Percentiles rank a stretch among this genome's conserved stretches.
Evolutionary conservation across 352 stramenopile species (phyloP).

Genomic region (Thraustotheca clavata): DNA sequence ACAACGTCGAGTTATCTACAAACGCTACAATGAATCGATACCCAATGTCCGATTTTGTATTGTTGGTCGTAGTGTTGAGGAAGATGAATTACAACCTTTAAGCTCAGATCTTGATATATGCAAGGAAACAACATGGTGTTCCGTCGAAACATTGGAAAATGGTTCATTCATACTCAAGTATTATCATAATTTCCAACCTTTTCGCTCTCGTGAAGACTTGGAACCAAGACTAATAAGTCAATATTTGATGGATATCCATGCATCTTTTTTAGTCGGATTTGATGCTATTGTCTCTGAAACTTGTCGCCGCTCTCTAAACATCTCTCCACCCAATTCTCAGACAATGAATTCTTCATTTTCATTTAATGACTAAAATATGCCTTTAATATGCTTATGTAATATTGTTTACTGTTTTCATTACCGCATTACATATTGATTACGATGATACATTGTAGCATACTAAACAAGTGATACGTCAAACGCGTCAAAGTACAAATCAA

Average conservation of each 20-base stretch:
- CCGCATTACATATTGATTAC: too few relatives aligned
- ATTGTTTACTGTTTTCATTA: too few relatives aligned
- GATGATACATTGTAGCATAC: too few relatives aligned
- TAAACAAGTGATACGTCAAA: too few relatives aligned
- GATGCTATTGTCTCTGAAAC: background rate
- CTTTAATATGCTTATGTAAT: too few relatives aligned
- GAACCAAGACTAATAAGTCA: background rate
- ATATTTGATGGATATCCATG: background rate
- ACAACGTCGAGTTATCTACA: too few relatives aligned
- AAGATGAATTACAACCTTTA: background rate
- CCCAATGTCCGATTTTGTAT: background rate
- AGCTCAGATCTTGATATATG: background rate
- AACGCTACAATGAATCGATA: too few relatives aligned
- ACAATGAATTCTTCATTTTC: too few relatives aligned
- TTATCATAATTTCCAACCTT: background rate
- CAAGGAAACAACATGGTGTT: background rate
- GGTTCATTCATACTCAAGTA: background rate
- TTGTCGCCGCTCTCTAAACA: too few relatives aligned
- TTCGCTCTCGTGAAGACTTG: background rate
- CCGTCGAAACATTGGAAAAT: background rate
- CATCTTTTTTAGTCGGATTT: background rate
- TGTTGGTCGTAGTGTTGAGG: background rate
- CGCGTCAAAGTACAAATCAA: too few relatives aligned
- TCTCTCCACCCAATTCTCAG: too few relatives aligned
- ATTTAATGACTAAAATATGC: too few relatives aligned